Evolutionary conservation across 1,284 basidiomycete genomes (phyloP), one percentile per base, ranked within the genome.

Genomic region (Kwoniella shivajii): DNA sequence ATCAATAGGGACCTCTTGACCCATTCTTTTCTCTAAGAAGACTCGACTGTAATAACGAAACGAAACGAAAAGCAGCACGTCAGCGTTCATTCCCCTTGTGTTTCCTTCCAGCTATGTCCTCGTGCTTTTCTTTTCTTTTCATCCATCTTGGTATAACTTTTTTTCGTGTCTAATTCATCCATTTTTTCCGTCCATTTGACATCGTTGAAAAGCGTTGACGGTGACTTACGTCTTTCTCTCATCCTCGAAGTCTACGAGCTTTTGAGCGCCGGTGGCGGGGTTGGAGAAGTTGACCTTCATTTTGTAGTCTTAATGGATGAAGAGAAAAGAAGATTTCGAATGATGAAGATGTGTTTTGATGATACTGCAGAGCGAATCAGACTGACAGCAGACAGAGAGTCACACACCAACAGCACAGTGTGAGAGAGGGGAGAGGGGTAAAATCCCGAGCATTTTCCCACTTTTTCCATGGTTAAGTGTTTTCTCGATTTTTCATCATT

Each of bases 281-380:
- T 92, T 94, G 80, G 93, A 90, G 80, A 97, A 90, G 85, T 95
- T 96, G 81, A 96, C 82, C 87, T 96, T 96, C 93, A 95, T 94
- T 78, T 79, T 83, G 57, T 45, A 3, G 24, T 11, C 26, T 47
- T 49, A 39, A 50, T 24, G 48, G 54, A 48, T 50, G 41, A 26
- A 38, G 52, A 36, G 33, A 47, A 37, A 30, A 22, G 13, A 27
- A 26, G 18, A 13, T 18, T n/a, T n/a, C 20, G n/a, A 45, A 13
- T 24, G 41, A 24, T 53, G 51, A 53, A 46, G 26, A 53, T 24
- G 50, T 39, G 31, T 38, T n/a, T 22, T 47, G n/a, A 45, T 30
- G 43, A 45, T 45, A n/a, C 31, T 29, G 13, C 44, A 27, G 31
- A 4, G 26, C 14, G n/a, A 27, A 14, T 26, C 18, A 36, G 16